Percentiles rank a stretch among this genome's conserved stretches.
These are phyloP conservation scores for Raddia guianensis DNA, from an alignment of 176 grass and related monocot genomes.

Conservation along the genomic window DNA sequence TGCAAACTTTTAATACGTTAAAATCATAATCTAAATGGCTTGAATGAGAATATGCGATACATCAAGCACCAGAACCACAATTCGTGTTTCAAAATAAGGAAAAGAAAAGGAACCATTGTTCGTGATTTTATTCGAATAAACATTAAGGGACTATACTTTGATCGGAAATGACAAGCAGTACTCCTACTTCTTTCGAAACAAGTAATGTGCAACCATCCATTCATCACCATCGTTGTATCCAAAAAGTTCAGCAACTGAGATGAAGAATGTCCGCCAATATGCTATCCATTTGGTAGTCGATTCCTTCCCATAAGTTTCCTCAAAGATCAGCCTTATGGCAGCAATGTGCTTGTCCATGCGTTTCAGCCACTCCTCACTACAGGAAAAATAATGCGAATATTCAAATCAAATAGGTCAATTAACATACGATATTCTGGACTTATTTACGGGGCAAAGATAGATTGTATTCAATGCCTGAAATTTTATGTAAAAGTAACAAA, in stretches of 20 bases:
- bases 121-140: background rate
- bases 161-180: background rate
- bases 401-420: slow-evolving; percentile 10
- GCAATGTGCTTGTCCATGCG: slow-evolving; percentile 72
- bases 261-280: slow-evolving; percentile 93
- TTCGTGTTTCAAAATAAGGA: background rate
- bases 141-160: background rate
- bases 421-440: background rate
- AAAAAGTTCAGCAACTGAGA: slow-evolving; percentile 89
- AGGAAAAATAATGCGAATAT: slow-evolving; percentile 18
- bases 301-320: slow-evolving; percentile 88
- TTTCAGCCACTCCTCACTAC: slow-evolving; percentile 92
- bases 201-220: slow-evolving; percentile 85
- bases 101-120: background rate
- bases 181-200: slow-evolving; percentile 79
- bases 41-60: background rate
- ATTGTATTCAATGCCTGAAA: background rate
- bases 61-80: background rate
- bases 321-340: slow-evolving; percentile 72
- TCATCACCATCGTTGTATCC: slow-evolving; percentile 92
- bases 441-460: background rate
- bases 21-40: background rate
- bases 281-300: slow-evolving; percentile 83
- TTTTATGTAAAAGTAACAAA: background rate
- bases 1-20: background rate